Percentiles rank a stretch among this genome's conserved stretches.
Conservation (phyloP, 1,284 basidiomycete genomes). For the Wolfiporia cocos region DNA sequence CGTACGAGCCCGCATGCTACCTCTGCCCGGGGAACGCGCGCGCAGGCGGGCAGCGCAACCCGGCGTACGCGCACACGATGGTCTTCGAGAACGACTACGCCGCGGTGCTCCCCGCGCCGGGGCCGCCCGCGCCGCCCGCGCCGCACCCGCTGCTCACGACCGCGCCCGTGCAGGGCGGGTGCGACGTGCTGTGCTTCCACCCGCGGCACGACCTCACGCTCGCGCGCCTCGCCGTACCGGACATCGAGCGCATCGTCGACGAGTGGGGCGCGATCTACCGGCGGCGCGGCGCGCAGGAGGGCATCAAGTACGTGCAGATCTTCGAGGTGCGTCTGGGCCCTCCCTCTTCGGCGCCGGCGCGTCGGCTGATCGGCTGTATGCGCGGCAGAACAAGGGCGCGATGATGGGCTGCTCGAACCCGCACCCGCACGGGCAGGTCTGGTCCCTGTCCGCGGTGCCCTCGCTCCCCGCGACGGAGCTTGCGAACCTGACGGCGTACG, state of each 20-base stretch:
- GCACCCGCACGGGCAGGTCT: constrained; percentile 92
- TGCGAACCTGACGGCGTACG: constrained; percentile 51
- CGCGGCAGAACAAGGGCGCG: constrained; percentile 79
- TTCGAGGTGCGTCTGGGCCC: constrained; percentile 58
- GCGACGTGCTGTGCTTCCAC: constrained; percentile 90
- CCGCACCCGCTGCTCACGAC: constrained; percentile 63
- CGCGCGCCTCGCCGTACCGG: constrained; percentile 57
- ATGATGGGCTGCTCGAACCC: constrained; percentile 98
- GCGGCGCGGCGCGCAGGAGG: constrained; percentile 53
- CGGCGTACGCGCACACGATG: constrained; percentile 63
- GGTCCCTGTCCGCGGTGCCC: constrained; percentile 78
- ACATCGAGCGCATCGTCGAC: constrained; percentile 67
- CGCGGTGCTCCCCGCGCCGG: constrained; percentile 64
- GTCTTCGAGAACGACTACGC: constrained; percentile 87
- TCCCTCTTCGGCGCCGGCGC: not conserved
- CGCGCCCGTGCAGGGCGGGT: constrained; percentile 76
- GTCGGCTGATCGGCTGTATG: not conserved
- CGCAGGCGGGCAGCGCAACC: constrained; percentile 72
- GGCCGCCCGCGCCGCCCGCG: constrained; percentile 37
- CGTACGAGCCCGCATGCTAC: constrained; percentile 81
- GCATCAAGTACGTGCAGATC: constrained; percentile 82
- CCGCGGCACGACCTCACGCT: constrained; percentile 90
- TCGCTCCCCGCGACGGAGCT: constrained; percentile 67
- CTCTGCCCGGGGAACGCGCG: constrained; percentile 87
- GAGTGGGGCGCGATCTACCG: constrained; percentile 76